phyloP scores from a whole-genome alignment of 2,329 filamentous ascomycete species.

The Paecilomyces sp. region DNA sequence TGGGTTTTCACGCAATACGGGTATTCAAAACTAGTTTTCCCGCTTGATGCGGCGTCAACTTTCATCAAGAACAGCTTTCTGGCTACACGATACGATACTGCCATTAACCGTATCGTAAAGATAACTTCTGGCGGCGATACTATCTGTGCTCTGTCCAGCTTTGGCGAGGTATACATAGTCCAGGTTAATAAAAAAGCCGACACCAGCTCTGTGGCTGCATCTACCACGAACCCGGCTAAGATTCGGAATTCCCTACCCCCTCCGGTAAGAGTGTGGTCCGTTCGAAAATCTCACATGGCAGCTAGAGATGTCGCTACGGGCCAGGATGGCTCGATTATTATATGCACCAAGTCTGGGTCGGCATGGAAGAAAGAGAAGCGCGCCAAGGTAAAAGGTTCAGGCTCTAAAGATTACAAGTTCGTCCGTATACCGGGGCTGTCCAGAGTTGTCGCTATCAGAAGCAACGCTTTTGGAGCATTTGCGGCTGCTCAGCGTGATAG shows the following conservation, averaged over 20 bases:
- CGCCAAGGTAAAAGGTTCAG: constrained; percentile 67
- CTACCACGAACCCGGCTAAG: constrained; percentile 87
- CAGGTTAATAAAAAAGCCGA: constrained; percentile 64
- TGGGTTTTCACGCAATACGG: constrained; percentile 95
- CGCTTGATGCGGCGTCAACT: constrained; percentile 63
- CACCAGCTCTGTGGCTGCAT: constrained; percentile 53
- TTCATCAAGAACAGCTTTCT: constrained; percentile 60
- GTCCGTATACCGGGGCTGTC: constrained; percentile 83
- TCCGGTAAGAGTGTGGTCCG: constrained; percentile 80
- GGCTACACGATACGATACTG: constrained; percentile 57
- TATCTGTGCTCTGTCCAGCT: constrained; percentile 76
- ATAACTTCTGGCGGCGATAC: constrained; percentile 84
- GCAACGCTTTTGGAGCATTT: constrained; percentile 85
- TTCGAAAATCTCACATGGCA: constrained; percentile 75
- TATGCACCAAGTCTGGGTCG: constrained; percentile 85
- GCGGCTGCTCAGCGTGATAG: constrained; percentile 79
- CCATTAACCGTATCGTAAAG: constrained; percentile 62
- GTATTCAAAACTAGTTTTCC: constrained; percentile 84
- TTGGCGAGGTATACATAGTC: constrained; percentile 83
- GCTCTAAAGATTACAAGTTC: constrained; percentile 89
- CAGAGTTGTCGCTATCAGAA: constrained; percentile 73
- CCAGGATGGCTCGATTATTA: constrained; percentile 88
- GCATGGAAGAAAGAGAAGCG: constrained; percentile 87
- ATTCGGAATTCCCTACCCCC: constrained; percentile 73
- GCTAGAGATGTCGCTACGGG: constrained; percentile 81